A percentile compares a stretch with the other conserved stretches of the same genome.
These are phyloP conservation scores for Aphanocladium album DNA, from an alignment of 2,329 filamentous ascomycete species.

Conservation along the genomic window DNA sequence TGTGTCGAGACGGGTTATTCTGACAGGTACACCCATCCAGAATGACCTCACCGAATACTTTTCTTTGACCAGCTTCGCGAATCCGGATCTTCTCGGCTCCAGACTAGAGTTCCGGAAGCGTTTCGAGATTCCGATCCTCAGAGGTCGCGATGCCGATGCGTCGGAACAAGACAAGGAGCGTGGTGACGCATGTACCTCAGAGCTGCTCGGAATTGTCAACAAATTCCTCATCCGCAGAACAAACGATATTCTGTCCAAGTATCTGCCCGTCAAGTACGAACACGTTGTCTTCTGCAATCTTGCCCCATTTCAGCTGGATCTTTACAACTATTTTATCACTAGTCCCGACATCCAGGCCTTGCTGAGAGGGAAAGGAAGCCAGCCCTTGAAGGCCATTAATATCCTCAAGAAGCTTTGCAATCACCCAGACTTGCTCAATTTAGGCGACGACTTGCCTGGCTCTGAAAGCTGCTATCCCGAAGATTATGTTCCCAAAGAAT, in stretches of 20 bases:
- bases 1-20: constrained; percentile 84
- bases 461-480: constrained; percentile 76
- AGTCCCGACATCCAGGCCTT: constrained; percentile 92
- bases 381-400: constrained; percentile 93
- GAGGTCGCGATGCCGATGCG: constrained; percentile 85
- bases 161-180: constrained; percentile 75
- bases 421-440: constrained; percentile 85
- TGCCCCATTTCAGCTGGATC: constrained; percentile 82
- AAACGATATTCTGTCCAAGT: constrained; percentile 97
- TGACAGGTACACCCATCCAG: constrained; percentile 95
- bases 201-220: constrained; percentile 82
- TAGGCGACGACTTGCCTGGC: constrained; percentile 79
- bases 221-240: constrained; percentile 98
- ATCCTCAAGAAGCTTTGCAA: constrained; percentile 98
- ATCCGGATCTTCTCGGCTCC: constrained; percentile 85
- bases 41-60: constrained; percentile 99
- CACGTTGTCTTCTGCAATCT: constrained; percentile 98
- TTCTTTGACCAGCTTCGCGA: constrained; percentile 90
- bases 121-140: constrained; percentile 87
- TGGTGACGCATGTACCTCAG: constrained; percentile 76
- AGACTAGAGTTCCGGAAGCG: constrained; percentile 88
- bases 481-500: constrained; percentile 83
- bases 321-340: constrained; percentile 97
- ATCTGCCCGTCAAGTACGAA: constrained; percentile 96
- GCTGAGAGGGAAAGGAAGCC: constrained; percentile 87